Base-by-base conservation (phyloP, 208 protist species). In the Crithidia mellificae region DNA sequence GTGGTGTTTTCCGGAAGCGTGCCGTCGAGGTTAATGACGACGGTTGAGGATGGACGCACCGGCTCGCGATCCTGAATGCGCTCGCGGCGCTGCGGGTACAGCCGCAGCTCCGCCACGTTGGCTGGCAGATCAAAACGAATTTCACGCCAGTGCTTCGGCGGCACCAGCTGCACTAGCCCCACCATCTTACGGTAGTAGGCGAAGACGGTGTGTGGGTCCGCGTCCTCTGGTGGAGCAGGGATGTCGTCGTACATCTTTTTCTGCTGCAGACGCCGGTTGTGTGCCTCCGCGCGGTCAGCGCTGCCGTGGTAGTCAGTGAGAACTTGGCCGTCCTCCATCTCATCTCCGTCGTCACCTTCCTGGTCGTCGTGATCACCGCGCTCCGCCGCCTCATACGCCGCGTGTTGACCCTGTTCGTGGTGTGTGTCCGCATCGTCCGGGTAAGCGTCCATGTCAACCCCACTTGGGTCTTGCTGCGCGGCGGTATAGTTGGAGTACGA, bases 61-160 rank as follows among this genome's bases (percentile, higher is more conserved):
- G 72, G 84, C 12, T 61, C 62, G 27, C 71, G 63, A 50, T 74
- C 50, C 67, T 92, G 85, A 44, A 85, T 70, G 15, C 25, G 57
- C 76, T 91, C 85, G 2, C 77, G 81, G 0, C 57, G 44, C 39
- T 87, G 82, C 8, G 87, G 85, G 43, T 82, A 84, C 3, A 95
- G 74, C 0, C 78, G 77, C 53, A 95, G 74, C 76, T 93, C 87
- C 2, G 90, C 80, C 14, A 93, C 83, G 30, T 84, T 87, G 1
- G 72, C 67, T 12, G 90, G 90, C n/a, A 95, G 71, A 34, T 88
- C 85, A 30, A 79, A 81, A 17, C 90, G 87, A 47, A 91, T 81
- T 49, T 87, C 74, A 2, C 90, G 78, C 88, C 90, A 95, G 44
- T 73, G 64, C 57, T 69, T 64, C n/a, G 87, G 87, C 2, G 87